phyloP scores from a whole-genome alignment of 805 yeast species.

The Yamadazyma tumulicola region DNA sequence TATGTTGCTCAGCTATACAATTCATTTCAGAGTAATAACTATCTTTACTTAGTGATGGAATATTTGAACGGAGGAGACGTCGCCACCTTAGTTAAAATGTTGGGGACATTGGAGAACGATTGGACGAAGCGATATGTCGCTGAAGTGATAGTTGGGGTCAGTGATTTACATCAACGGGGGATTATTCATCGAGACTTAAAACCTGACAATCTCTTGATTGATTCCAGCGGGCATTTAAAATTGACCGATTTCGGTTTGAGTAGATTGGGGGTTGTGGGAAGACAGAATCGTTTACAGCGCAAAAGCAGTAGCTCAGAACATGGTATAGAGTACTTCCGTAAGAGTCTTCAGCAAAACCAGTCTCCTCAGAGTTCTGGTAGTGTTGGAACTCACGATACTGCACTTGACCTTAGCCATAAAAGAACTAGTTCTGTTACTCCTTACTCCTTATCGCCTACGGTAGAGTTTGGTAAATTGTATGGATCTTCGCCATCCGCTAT shows the following conservation, averaged over 20 bases:
- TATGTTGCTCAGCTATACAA: conserved; percentile 87
- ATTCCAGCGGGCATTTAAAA: conserved; percentile 82
- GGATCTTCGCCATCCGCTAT: conserved; percentile 10
- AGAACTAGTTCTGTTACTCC: conserved; percentile 43
- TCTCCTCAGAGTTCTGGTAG: not conserved
- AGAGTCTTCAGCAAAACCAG: conserved; percentile 16
- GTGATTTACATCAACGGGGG: conserved; percentile 82
- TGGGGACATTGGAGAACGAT: conserved; percentile 78
- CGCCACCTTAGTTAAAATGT: conserved; percentile 75
- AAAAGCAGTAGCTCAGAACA: conserved; percentile 42
- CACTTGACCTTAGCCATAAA: conserved; percentile 24
- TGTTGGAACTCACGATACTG: not conserved
- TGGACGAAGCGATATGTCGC: conserved; percentile 88
- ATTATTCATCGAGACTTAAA: conserved; percentile 93
- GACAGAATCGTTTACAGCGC: conserved; percentile 54
- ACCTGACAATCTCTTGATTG: conserved; percentile 90
- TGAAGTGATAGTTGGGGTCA: conserved; percentile 87
- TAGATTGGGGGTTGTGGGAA: conserved; percentile 79
- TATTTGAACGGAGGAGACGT: conserved; percentile 95
- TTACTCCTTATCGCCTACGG: conserved; percentile 39
- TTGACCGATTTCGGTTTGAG: conserved; percentile 94
- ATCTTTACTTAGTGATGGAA: conserved; percentile 92
- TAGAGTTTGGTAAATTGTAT: conserved; percentile 20
- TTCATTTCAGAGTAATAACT: conserved; percentile 85
- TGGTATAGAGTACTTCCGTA: conserved; percentile 39